phyloP scores from a whole-genome alignment of 305 asterid genomes.

The Solanum hybrid region DNA sequence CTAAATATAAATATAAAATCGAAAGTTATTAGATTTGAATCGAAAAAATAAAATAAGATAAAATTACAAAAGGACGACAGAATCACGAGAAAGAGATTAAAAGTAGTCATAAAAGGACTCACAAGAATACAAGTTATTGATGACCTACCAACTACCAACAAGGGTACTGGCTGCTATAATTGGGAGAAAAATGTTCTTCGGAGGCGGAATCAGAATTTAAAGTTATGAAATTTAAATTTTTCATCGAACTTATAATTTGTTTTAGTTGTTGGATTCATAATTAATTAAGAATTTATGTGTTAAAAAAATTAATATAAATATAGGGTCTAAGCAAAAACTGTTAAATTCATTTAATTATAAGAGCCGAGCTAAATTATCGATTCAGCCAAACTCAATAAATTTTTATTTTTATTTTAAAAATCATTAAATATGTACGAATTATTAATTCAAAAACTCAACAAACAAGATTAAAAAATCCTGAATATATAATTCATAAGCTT shows the following conservation, averaged over 20 bases:
- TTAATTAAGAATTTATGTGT: background rate
- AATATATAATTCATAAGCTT: background rate
- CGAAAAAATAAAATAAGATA: background rate
- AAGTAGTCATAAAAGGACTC: background rate
- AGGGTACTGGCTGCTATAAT: background rate
- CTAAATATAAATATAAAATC: background rate
- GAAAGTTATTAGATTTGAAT: background rate
- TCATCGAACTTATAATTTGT: accelerated
- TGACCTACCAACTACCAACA: background rate
- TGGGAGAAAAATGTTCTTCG: accelerated
- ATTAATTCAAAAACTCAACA: background rate
- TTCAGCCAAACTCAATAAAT: background rate
- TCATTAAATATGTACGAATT: background rate
- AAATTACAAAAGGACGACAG: background rate
- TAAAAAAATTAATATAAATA: background rate
- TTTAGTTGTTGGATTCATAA: background rate
- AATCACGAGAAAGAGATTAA: background rate
- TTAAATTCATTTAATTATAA: background rate
- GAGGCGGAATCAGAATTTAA: background rate
- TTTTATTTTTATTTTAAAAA: background rate
- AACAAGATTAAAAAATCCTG: accelerated
- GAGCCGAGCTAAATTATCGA: accelerated
- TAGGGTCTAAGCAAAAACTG: accelerated
- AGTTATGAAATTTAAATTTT: accelerated
- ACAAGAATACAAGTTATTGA: background rate